Evolutionary conservation across 108 stramenopile species (phyloP).

Genomic region (Aureococcus anophagefferens): DNA sequence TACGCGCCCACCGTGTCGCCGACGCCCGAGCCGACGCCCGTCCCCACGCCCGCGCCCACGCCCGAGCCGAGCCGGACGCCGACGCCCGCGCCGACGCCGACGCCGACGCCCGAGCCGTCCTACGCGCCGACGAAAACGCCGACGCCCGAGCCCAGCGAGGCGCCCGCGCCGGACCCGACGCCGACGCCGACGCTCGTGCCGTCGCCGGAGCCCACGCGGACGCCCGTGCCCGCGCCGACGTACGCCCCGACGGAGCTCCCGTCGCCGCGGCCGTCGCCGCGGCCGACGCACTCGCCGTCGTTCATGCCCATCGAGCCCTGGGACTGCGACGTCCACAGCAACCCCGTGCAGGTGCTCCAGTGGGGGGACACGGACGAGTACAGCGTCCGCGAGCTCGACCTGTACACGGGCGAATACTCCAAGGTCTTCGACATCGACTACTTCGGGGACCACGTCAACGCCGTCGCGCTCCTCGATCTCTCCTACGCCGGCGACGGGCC

Average conservation of each 20-base stretch:
- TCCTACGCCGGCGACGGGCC: background rate
- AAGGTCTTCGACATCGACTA: background rate
- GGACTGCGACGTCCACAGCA: background rate
- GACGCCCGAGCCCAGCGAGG: background rate
- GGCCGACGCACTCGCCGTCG: too few species aligned
- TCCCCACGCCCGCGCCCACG: background rate
- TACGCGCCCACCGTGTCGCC: background rate
- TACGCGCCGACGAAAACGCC: background rate
- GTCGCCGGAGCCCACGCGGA: too few species aligned
- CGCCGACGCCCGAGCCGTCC: background rate
- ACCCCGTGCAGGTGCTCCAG: background rate
- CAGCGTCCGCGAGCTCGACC: background rate
- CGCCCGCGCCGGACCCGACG: background rate
- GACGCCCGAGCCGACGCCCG: background rate
- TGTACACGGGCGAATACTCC: background rate
- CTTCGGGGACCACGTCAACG: background rate
- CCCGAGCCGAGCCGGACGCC: background rate
- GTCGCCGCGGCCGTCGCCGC: too few species aligned
- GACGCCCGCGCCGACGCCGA: background rate
- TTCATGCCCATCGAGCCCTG: background rate
- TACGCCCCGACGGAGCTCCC: too few species aligned
- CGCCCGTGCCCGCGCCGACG: too few species aligned
- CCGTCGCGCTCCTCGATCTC: background rate
- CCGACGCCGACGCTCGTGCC: too few species aligned
- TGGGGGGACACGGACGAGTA: background rate